Evolutionary conservation across 1,139 yeast genomes (phyloP), one percentile per base, ranked within the genome.

Genomic region (Candida sanyaensis): DNA sequence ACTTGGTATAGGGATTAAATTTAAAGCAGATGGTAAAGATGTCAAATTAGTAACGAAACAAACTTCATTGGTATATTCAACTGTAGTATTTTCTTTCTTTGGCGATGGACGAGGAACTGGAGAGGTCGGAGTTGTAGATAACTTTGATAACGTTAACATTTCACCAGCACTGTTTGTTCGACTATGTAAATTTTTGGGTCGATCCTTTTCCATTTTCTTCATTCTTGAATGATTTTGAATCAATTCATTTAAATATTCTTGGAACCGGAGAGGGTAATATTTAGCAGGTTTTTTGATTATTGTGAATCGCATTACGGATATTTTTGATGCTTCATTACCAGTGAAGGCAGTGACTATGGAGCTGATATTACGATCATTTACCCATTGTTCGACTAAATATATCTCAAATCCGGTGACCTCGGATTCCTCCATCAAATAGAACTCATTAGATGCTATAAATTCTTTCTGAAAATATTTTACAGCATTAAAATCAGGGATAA

Each of bases 371-470:
- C 98, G 72, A 49, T 84, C 84, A 38, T 86, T 78, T 3, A 88
- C 86, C 98, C 99, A 93, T 65, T 92, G 97, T 62, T 93, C 98
- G 10, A 92, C 96, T 42, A 93, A 73, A 60, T 93, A 93, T 27
- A 88, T 79, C 63, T 93, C 98, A 62, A 87, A 89, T 1, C 98
- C 98, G 1, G 71, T 58, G 5, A 83, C 72, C 13, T 68, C 68
- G 1, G 83, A 64, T 47, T 75, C 78, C 38, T 77, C 79, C 46
- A 59, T 60, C 11, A 69, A 51, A 50, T 69, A 71, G 57, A 71
- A 67, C 50, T 78, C 79, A 31, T 66, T 64, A 17, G 62, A 58
- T 2, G 61, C 54, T 10, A 69, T 63, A 49, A 75, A 75, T 30
- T 77, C 77, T 38, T 71, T 68, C 47, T 73, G 68, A 54, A 75